phyloP scores from a whole-genome alignment of 2,329 filamentous ascomycete species.

The Fusarium newnesense region DNA sequence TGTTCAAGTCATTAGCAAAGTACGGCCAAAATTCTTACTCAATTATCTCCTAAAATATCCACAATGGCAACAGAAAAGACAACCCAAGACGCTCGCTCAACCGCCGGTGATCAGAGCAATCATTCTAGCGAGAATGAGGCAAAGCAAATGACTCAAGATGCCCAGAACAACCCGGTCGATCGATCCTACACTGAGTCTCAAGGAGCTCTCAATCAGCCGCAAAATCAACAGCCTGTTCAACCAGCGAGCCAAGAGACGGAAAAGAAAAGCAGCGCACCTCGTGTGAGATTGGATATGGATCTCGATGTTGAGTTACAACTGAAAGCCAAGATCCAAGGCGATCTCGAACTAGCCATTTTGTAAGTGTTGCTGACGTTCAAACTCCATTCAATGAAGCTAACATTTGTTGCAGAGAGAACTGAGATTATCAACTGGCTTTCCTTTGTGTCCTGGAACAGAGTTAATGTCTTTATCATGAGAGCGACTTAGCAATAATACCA shows the following conservation, averaged over 20 bases:
- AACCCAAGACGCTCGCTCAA: neutral
- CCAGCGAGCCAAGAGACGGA: neutral
- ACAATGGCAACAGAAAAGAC: neutral
- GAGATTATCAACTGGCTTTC: accelerated
- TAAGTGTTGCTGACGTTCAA: neutral
- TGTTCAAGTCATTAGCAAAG: neutral
- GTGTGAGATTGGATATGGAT: constrained; percentile 27
- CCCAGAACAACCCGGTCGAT: neutral
- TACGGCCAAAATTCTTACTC: accelerated
- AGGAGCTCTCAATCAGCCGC: neutral
- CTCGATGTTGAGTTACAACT: constrained; percentile 22
- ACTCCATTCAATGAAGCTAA: accelerated
- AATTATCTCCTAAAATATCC: accelerated
- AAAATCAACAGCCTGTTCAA: neutral
- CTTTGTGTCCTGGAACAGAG: neutral
- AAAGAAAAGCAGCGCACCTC: constrained; percentile 20
- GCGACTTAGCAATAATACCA: accelerated
- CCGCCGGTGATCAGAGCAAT: neutral
- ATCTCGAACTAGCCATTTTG: constrained; percentile 19
- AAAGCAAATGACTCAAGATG: neutral
- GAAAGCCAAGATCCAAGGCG: constrained; percentile 27
- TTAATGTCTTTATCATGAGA: accelerated
- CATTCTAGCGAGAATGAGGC: neutral
- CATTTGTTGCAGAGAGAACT: neutral
- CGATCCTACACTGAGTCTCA: neutral